Base-by-base conservation (phyloP, 257 asterid species). In the Osmanthus fragrans region DNA sequence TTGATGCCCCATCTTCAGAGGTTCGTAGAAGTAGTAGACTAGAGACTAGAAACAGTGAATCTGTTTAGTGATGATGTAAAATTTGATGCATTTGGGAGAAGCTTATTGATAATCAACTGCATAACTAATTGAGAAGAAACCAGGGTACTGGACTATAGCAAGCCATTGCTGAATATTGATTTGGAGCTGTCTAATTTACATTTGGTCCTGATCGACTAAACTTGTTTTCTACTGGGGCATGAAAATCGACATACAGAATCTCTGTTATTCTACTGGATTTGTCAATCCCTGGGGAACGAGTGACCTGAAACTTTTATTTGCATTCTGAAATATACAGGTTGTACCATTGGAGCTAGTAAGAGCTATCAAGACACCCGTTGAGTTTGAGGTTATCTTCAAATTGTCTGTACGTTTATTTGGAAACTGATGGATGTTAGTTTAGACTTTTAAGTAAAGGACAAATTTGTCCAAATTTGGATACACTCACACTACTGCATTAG, bases 21-120 rank as follows among this genome's bases (percentile, higher is more conserved):
- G 76, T 49, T 10, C 85, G 79, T 64, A 81, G 81, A 80, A 86
- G 82, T 77, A 73, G 78, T 80, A 74, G 85, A 67, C 42, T 87
- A 79, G 84, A 76, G 75, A 45, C 74, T 27, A 78, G 82, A 77
- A 80, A 60, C 72, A 71, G 82, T 65, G 78, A 58, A 34, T 69
- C 82, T 51, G 77, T 73, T 79, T 60, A 68, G 36, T 80, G 85
- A 75, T 81, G 39, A 37, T 74, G 29, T 49, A 18, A 67, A 45
- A 64, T 9, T 56, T 56, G 29, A 56, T 47, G 58, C 58, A 47
- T 16, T 47, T 47, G 21, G 8, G 58, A 16, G 58, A 47, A 47
- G 56, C 64, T 54, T 18, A 54, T 7, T 54, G 64, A 54, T 54
- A n/a, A 18, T 56, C 65, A n/a, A n/a, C 64, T 54, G 64, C 29